Percentiles rank a stretch among this genome's conserved stretches.
Conservation (phyloP, 495 filamentous ascomycete genomes). For the Glarea lozoyensis region DNA sequence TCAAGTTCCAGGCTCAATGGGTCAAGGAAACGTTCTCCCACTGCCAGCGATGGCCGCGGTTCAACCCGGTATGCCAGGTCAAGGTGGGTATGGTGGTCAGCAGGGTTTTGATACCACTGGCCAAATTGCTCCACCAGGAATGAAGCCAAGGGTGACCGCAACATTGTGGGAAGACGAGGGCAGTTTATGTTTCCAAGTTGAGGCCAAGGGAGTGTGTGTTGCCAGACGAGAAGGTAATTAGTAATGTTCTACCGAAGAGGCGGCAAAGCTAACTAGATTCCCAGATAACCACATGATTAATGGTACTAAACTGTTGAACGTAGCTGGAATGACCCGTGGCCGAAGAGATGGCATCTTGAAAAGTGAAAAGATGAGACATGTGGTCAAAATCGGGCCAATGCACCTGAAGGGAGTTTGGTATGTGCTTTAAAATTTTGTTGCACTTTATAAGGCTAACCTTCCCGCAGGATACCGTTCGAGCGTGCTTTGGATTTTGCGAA, state of each 20-base stretch:
- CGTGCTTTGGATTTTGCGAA: slow-evolving; percentile 95
- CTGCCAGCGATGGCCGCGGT: slow-evolving; percentile 48
- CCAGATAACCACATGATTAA: slow-evolving; percentile 99
- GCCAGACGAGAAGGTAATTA: slow-evolving; percentile 81
- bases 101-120: slow-evolving; percentile 79
- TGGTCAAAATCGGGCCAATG: slow-evolving; percentile 99
- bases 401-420: slow-evolving; percentile 98
- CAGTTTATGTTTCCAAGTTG: slow-evolving; percentile 94
- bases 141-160: slow-evolving; percentile 92
- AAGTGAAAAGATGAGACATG: slow-evolving; percentile 90
- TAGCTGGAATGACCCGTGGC: slow-evolving; percentile 95
- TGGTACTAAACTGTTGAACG: slow-evolving; percentile 92
- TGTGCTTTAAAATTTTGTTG: slow-evolving; percentile 23
- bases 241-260: background rate
- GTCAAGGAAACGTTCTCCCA: slow-evolving; percentile 52
- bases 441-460: slow-evolving; percentile 9
- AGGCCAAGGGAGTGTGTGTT: slow-evolving; percentile 92
- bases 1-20: slow-evolving; percentile 57
- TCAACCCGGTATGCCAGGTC: slow-evolving; percentile 41
- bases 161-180: slow-evolving; percentile 98
- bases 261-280: background rate
- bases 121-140: slow-evolving; percentile 81
- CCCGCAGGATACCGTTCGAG: slow-evolving; percentile 92
- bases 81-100: slow-evolving; percentile 39
- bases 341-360: slow-evolving; percentile 94